Percentiles rank a stretch among this genome's conserved stretches.
Evolutionary conservation across 768 basidiomycete species (phyloP).

Genomic region (Cyclocybe cylindracea): DNA sequence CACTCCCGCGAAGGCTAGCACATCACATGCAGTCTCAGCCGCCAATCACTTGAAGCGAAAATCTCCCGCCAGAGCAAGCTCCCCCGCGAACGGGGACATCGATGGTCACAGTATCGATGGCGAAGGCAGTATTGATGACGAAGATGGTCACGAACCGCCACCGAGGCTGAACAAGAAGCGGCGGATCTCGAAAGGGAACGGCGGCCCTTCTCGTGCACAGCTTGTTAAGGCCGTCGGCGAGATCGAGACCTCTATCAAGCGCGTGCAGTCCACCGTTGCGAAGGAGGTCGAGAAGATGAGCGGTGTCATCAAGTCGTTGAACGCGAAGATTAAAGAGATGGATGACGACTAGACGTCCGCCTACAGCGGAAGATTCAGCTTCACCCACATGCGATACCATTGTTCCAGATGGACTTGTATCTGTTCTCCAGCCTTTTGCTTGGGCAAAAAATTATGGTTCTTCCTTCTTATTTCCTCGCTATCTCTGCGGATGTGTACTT

Average conservation of each 20-base stretch:
- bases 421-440: background rate
- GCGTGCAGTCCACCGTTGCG: conserved; percentile 30
- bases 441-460: conserved; percentile 15
- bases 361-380: conserved; percentile 1
- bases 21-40: background rate
- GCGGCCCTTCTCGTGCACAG: conserved; percentile 27
- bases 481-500: conserved; percentile 25
- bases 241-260: conserved; percentile 35
- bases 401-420: background rate
- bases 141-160: conserved; percentile 30
- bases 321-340: conserved; percentile 33
- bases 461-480: conserved; percentile 17
- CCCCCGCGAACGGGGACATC: conserved; percentile 20
- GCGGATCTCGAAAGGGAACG: conserved; percentile 29
- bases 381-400: background rate
- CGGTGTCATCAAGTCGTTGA: conserved; percentile 27
- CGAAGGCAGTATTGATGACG: conserved; percentile 35
- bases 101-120: conserved; percentile 25
- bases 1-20: conserved; percentile 9
- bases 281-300: conserved; percentile 38
- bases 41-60: conserved; percentile 27
- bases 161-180: conserved; percentile 33
- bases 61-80: conserved; percentile 17
- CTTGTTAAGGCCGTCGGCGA: conserved; percentile 35
- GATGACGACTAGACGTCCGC: conserved; percentile 26